Evolutionary conservation across 2,329 filamentous ascomycete species (phyloP), one percentile per base, ranked within the genome.

Genomic region (Aspergillus spinulosporus): DNA sequence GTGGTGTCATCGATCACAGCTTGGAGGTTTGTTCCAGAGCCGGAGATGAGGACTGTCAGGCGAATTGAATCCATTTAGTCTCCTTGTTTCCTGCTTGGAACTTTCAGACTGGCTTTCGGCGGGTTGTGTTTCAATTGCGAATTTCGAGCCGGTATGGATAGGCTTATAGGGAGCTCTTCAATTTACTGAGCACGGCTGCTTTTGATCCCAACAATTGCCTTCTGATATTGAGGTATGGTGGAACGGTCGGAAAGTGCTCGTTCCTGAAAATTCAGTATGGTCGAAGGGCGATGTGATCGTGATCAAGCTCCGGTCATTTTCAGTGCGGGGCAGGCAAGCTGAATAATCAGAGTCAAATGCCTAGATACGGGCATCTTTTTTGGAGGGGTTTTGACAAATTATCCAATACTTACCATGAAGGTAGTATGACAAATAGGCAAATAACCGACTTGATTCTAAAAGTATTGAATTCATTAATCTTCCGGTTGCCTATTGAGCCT

Each of bases 21-120:
- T 78, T 93, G 88, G 15, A 92, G 84, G 71, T 93, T 93, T 39
- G 87, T 86, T 64, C 90, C 90, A 62, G 82, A 86, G 72, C 89
- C 88, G 49, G 85, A 88, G 72, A 87, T 87, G 68, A 90, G 83
- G 64, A 90, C 84, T 51, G 86, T 81, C 64, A 89, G 80, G 55
- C 82, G 83, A 65, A 75, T 70, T 6, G 67, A 52, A 29, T 65
- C 36, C 71, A 73, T 73, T 49, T 60, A 50, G 15, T 43, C 14
- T 37, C 40, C 5, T 50, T 43, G 21, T 50, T 47, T 28, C 50
- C 32, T n/a, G 3, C 15, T 36, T 31, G 21, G 21, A 21, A 21
- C 21, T 21, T 21, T 21, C 21, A 21, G 21, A 21, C 21, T 21
- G 21, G 21, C 21, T 21, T 21, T 21, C 21, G 21, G 21, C 21